Percentiles rank a stretch among this genome's conserved stretches.
Evolutionary conservation across 352 stramenopile genomes (phyloP).

Genomic region (Salisapilia sapeloensis): DNA sequence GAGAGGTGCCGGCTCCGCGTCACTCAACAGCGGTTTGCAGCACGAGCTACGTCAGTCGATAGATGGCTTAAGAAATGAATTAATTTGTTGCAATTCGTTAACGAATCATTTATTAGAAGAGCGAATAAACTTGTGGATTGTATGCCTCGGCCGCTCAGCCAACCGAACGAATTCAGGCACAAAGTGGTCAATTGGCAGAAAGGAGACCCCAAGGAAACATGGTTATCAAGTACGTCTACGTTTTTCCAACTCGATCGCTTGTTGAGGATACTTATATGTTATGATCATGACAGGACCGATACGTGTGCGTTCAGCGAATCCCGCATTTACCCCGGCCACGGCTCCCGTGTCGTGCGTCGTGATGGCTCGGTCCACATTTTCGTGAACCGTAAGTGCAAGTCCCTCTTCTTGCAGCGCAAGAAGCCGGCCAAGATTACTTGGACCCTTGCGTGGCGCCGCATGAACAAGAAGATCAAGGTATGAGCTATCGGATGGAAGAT

Average conservation of each 20-base stretch:
- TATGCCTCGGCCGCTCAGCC: too few relatives aligned
- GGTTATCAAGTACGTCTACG: constrained; percentile 78
- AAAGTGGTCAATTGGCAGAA: constrained; percentile 76
- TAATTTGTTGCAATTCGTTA: too few relatives aligned
- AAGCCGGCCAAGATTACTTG: constrained; percentile 99
- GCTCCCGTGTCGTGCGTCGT: constrained; percentile 96
- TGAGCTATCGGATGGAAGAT: constrained; percentile 1
- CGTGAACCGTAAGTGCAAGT: constrained; percentile 95
- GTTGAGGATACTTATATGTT: background rate
- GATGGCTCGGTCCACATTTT: constrained; percentile 93
- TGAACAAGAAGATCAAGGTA: constrained; percentile 99
- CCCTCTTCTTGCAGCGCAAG: constrained; percentile 97
- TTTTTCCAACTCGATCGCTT: too few relatives aligned
- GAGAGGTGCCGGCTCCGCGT: background rate
- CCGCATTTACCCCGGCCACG: constrained; percentile 97
- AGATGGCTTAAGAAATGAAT: too few relatives aligned
- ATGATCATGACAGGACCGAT: constrained; percentile 45
- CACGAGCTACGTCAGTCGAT: too few relatives aligned
- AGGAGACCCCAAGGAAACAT: constrained; percentile 81
- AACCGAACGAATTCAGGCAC: too few relatives aligned
- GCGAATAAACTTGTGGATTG: too few relatives aligned
- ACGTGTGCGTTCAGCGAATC: constrained; percentile 81
- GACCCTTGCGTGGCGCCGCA: constrained; percentile 94
- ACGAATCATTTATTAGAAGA: too few relatives aligned
- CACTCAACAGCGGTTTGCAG: background rate